Percentiles rank a stretch among this genome's conserved stretches.
Evolutionary conservation across 2,329 filamentous ascomycete species (phyloP).

Genomic region (Penicillium sp.): DNA sequence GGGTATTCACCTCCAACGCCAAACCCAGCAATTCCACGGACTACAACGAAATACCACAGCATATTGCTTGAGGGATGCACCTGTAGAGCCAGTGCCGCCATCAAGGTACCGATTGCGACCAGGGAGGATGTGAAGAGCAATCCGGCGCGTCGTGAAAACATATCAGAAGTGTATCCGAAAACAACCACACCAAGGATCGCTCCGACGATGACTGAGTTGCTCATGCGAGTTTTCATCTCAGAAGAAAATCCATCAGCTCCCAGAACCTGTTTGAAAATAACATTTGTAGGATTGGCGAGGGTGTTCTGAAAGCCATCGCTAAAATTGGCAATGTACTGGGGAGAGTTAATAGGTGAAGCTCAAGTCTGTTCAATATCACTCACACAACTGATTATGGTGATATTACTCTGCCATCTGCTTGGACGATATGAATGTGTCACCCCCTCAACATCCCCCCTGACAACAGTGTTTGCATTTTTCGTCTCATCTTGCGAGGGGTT

Average conservation of each 20-base stretch:
- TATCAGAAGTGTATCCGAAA: slow-evolving; percentile 30
- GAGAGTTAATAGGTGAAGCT: not conserved
- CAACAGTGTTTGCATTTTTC: slow-evolving; percentile 6
- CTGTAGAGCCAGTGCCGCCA: slow-evolving; percentile 40
- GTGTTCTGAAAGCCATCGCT: slow-evolving; percentile 33
- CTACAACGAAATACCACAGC: slow-evolving; percentile 40
- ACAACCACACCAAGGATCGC: slow-evolving; percentile 31
- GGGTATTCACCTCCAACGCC: slow-evolving; percentile 42
- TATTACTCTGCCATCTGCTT: slow-evolving; percentile 27
- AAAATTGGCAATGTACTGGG: slow-evolving; percentile 33
- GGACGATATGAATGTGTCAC: slow-evolving; percentile 18
- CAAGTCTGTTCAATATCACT: slow-evolving; percentile 1
- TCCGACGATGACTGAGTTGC: slow-evolving; percentile 31
- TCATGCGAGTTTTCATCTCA: slow-evolving; percentile 33
- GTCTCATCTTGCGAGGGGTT: slow-evolving; percentile 9
- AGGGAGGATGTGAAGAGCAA: slow-evolving; percentile 31
- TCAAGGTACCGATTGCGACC: slow-evolving; percentile 30
- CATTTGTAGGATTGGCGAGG: slow-evolving; percentile 34
- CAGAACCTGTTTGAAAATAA: slow-evolving; percentile 32
- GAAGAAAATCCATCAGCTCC: slow-evolving; percentile 23
- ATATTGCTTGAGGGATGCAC: slow-evolving; percentile 35
- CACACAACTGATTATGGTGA: slow-evolving; percentile 32
- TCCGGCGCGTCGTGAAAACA: slow-evolving; percentile 28
- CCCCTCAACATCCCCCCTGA: slow-evolving; percentile 1
- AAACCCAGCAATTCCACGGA: slow-evolving; percentile 38